These are phyloP conservation scores for Rhodotorula diobovata DNA, from an alignment of 768 basidiomycete species.

Conservation along the genomic window DNA sequence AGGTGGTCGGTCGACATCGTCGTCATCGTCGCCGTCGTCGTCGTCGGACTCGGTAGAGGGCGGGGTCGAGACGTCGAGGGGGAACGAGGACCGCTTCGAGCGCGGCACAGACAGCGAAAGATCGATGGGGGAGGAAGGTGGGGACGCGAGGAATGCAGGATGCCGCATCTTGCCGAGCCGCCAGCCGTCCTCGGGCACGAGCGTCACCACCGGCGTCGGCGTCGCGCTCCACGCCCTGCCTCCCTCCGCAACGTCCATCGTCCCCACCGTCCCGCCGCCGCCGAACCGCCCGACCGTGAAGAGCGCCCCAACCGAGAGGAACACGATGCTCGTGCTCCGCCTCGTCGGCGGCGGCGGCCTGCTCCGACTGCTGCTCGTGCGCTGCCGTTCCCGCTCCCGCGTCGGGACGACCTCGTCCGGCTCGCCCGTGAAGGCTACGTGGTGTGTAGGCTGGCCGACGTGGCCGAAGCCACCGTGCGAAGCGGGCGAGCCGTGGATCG, in stretches of 20 bases:
- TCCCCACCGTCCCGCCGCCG: background rate
- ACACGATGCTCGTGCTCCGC: slow-evolving; percentile 44
- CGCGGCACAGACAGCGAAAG: background rate
- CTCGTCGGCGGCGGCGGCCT: slow-evolving; percentile 40
- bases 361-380: slow-evolving; percentile 32
- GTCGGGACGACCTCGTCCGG: background rate
- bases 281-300: slow-evolving; percentile 36
- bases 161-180: background rate
- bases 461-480: background rate
- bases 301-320: slow-evolving; percentile 35
- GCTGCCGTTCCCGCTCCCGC: background rate
- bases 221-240: slow-evolving; percentile 6
- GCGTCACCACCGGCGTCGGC: too few species aligned
- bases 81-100: slow-evolving; percentile 2
- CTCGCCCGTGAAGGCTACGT: slow-evolving; percentile 21
- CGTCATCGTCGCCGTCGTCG: slow-evolving; percentile 1
- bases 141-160: background rate
- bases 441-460: background rate
- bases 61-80: background rate
- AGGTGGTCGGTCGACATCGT: background rate
- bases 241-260: background rate
- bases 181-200: too few species aligned
- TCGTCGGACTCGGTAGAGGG: background rate
- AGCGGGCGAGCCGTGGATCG: slow-evolving; percentile 31
- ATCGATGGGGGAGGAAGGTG: background rate